Evolutionary conservation across 345 rosid species (phyloP), one percentile per base, ranked within the genome.

Genomic region (Boechera retrofracta): DNA sequence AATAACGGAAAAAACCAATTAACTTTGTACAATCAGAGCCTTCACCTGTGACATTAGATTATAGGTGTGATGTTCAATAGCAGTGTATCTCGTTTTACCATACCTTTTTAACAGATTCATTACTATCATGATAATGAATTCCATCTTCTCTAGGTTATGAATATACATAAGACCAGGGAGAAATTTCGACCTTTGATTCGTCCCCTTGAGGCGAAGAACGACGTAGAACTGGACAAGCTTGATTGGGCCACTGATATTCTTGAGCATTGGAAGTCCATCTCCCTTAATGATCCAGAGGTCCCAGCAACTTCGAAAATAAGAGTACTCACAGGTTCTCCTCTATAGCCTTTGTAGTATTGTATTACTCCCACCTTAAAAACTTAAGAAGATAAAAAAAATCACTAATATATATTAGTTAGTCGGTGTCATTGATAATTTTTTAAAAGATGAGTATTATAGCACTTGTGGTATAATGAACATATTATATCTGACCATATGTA

Each of bases 141-240:
- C 44, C 58, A 59, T 74, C 45, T 73, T 69, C 77, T 79, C 63
- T 73, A 90, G 97, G 97, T 94, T 59, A 74, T 87, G 10, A 91
- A 83, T 68, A 78, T 92, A 71, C 94, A 90, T 77, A 83, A 68
- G 41, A 83, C 85, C 26, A 7, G 82, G 15, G 89, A 85, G 71
- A 88, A 80, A 75, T 89, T 92, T 82, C 71, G 86, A 36, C 80
- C 76, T 4, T 77, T 95, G 84, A 84, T 89, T 86, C 84, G 81
- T 42, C 77, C 85, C 54, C 89, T 90, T 84, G 82, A 79, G 73
- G 82, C 85, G 39, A 49, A 82, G 31, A 84, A 52, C 45, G 82
- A 82, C 10, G 39, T 57, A 45, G 82, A 83, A 67, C 74, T 79
- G 26, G 78, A 62, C 67, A 87, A 85, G 45, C 72, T 83, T 77